Base-by-base conservation (phyloP, 371 early-diverging fungal species). In the Syncephalastrum contaminatum region DNA sequence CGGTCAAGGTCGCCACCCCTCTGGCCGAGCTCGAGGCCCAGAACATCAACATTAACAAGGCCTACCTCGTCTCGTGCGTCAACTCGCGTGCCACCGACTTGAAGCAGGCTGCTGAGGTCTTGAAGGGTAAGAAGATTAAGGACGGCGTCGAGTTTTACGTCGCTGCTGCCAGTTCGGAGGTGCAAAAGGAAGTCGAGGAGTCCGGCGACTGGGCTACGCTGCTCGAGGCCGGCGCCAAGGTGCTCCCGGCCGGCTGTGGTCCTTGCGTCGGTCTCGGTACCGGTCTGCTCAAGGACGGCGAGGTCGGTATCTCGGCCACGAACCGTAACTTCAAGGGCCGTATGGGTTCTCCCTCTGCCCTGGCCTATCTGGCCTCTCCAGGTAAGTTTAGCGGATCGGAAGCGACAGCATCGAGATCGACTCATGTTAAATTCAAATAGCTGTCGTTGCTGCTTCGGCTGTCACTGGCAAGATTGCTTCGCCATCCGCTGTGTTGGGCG, bases 301-400 rank as follows among this genome's bases (percentile, higher is more conserved):
- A 95, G 73, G 91, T 96, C 4, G 96, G 96, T 48, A 96, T 97
- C 43, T 94, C 95, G 20, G 96, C 98, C 15, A 96, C 98, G 27
- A 97, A 97, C 73, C 86, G 98, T 47, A 97, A 97, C 74, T 97
- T 92, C 73, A 96, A 96, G 80, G 98, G 98, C 39, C 87, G 98
- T 36, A 97, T 97, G 98, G 98, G 98, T 30, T 91, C 93, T 0
- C 92, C 91, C 25, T 82, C 72, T 27, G 94, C 98, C 0, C 77
- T 87, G 43, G 94, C 95, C 1, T 97, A 96, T 61, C 81, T 97
- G 48, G 90, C 96, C 1, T 94, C 94, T 0, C 98, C 98, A 13
- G 67, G 63, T 69, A 67, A 56, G 20, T 4, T n/a, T 41, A 51
- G n/a, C 19, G 7, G 10, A 24, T 50, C 45, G n/a, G n/a, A 13